Base-by-base conservation (phyloP, 495 filamentous ascomycete species). In the Ascobolus immersus region DNA sequence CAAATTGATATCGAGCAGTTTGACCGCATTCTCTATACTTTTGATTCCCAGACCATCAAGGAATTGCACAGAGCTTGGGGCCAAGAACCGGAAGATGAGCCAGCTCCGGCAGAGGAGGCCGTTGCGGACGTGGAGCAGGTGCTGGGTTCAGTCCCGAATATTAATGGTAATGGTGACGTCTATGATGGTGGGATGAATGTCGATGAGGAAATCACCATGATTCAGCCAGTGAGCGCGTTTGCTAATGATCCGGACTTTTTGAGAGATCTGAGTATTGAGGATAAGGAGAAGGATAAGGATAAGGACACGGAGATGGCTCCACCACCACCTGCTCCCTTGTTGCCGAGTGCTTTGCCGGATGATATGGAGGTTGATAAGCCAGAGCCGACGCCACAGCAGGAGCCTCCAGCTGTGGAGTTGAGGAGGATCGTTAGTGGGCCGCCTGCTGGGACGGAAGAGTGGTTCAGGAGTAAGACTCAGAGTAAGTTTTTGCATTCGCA, bases 141-240 rank as follows among this genome's bases (percentile, higher is more conserved):
- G 22, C 29, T 50, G 21, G 47, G 47, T 4, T 39, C 39, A 15
- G 46, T 49, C 19, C 47, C 47, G 6, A 32, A 40, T 20, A 47
- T 48, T 29, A 39, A 41, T 7, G 37, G 42, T 23, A n/a, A 34
- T 24, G 9, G 9, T 19, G 9, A 21, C 10, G n/a, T 34, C 20
- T 21, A 34, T 13, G 32, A 13, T n/a, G 55, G 51, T 38, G 52
- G 52, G 2, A 42, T 55, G 1, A 53, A 43, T 35, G 40, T 34
- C 24, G 55, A 61, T 41, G 63, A 67, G 29, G 61, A 67, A 28
- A 43, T 69, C 7, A 62, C 62, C 2, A 48, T 64, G 48, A 50
- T 65, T 17, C 47, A 58, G 35, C 57, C 65, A 32, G 58, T 52
- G 38, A 51, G 60, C 6, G 45, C 65, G 15, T 66, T 66, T 39